Evolutionary conservation across 208 protist species (phyloP).

Genomic region (Crithidia thermophila): DNA sequence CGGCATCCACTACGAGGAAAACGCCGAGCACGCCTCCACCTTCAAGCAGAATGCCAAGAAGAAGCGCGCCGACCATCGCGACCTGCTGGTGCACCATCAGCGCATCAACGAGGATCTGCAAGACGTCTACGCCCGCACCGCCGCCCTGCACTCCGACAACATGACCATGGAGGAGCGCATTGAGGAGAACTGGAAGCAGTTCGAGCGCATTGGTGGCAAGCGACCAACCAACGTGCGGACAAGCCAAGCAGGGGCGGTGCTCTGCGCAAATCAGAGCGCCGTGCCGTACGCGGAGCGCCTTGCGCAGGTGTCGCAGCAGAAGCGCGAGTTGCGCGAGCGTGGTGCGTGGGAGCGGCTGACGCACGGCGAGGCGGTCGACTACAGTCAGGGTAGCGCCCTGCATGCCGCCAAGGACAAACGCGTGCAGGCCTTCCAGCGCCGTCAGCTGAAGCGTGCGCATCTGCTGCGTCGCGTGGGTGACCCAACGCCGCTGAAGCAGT

Average conservation of each 20-base stretch:
- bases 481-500: constrained; percentile 85
- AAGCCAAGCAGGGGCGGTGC: constrained; percentile 28
- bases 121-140: constrained; percentile 80
- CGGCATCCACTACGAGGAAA: constrained; percentile 83
- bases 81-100: constrained; percentile 89
- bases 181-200: constrained; percentile 80
- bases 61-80: constrained; percentile 58
- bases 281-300: constrained; percentile 75
- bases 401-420: constrained; percentile 79
- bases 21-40: constrained; percentile 33
- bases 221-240: constrained; percentile 45
- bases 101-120: constrained; percentile 84
- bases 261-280: constrained; percentile 56
- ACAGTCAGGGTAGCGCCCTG: constrained; percentile 68
- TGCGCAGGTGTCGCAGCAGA: constrained; percentile 49
- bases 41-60: constrained; percentile 55
- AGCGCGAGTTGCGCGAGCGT: constrained; percentile 61
- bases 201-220: constrained; percentile 81
- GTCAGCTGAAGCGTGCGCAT: constrained; percentile 78
- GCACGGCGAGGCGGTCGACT: constrained; percentile 81
- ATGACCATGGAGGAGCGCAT: constrained; percentile 91
- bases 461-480: constrained; percentile 78
- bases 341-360: constrained; percentile 70
- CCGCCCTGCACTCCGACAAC: constrained; percentile 66
- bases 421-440: constrained; percentile 62